Evolutionary conservation across 1,139 yeast genomes (phyloP), one percentile per base, ranked within the genome.

Genomic region (Protomyces gravidus): DNA sequence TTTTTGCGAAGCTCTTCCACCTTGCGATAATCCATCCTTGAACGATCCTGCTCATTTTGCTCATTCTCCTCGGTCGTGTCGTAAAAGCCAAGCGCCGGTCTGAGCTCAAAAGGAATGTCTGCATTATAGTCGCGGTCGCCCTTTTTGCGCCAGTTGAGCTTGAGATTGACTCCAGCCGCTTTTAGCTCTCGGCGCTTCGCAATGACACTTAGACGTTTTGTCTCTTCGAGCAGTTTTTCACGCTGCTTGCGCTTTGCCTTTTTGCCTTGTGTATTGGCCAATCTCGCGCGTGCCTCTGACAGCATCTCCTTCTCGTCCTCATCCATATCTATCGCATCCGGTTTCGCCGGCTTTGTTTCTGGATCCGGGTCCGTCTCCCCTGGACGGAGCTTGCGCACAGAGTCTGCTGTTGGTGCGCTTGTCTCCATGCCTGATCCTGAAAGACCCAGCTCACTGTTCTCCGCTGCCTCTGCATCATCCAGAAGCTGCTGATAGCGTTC

Each of bases 261-360:
- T 67, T 90, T 89, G 63, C 98, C 98, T 70, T 86, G 92, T 0
- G 97, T 90, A 67, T 89, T 90, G 7, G 96, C 89, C 65, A 92
- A 74, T 66, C 98, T 79, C 0, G 97, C 96, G 59, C 86, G 80
- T 0, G 98, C 97, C 69, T 92, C 98, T 7, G 90, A 83, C 9
- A 92, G 73, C 97, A 92, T 89, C 70, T 92, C 97, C 63, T 81
- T 75, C 67, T 92, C 96, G 63, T 89, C 96, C 60, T 89, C 97
- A 63, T 84, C 90, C 77, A 89, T 75, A 48, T 84, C 89, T 9
- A 80, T 84, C 1, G 83, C 81, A 70, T 87, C 95, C 0, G 96
- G 95, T 63, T 81, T 77, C 0, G 97, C 94, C 0, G 90, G 89
- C 64, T 80, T 80, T n/a, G 88, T 79, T 68, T 90, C 97, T 0